A percentile compares a stretch with the other conserved stretches of the same genome.
Conservation (phyloP, 352 stramenopile species). For the Globisporangium nodosum region DNA sequence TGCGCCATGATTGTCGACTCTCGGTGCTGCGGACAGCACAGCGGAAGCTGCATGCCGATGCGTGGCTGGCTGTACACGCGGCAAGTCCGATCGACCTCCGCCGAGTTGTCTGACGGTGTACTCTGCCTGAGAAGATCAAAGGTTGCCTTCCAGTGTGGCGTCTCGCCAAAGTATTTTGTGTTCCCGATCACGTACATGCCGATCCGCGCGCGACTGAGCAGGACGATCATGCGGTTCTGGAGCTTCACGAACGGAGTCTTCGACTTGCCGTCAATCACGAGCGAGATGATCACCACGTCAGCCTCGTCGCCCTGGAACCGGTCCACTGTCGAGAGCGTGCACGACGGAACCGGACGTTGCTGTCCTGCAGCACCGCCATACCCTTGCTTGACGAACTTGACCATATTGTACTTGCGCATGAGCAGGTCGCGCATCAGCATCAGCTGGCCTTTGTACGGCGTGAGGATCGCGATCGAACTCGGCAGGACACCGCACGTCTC, state of each 20-base stretch:
- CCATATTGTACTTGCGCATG: slow-evolving; percentile 33
- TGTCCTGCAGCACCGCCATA: slow-evolving; percentile 16
- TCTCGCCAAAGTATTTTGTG: slow-evolving; percentile 72
- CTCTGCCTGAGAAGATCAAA: slow-evolving; percentile 45
- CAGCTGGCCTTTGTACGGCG: slow-evolving; percentile 86
- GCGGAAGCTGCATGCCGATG: slow-evolving; percentile 51
- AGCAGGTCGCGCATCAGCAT: slow-evolving; percentile 80
- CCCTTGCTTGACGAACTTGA: slow-evolving; percentile 15
- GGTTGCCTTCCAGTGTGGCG: slow-evolving; percentile 71
- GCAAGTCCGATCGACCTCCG: slow-evolving; percentile 16
- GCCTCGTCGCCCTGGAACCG: slow-evolving; percentile 89
- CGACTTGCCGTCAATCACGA: slow-evolving; percentile 88
- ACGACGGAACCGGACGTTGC: slow-evolving; percentile 27
- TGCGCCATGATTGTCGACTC: slow-evolving; percentile 26
- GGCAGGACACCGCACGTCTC: slow-evolving; percentile 64
- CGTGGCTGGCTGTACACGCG: slow-evolving; percentile 31
- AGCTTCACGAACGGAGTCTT: slow-evolving; percentile 85
- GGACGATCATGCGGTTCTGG: slow-evolving; percentile 87
- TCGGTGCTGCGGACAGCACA: slow-evolving; percentile 79
- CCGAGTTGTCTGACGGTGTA: slow-evolving; percentile 32
- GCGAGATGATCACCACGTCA: slow-evolving; percentile 81
- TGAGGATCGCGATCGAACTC: slow-evolving; percentile 81
- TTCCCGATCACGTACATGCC: slow-evolving; percentile 86
- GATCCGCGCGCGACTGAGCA: slow-evolving; percentile 78
- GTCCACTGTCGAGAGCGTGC: slow-evolving; percentile 80